These are phyloP conservation scores for Gonapodya prolifera DNA, from an alignment of 192 early-diverging fungal species.

Conservation along the genomic window DNA sequence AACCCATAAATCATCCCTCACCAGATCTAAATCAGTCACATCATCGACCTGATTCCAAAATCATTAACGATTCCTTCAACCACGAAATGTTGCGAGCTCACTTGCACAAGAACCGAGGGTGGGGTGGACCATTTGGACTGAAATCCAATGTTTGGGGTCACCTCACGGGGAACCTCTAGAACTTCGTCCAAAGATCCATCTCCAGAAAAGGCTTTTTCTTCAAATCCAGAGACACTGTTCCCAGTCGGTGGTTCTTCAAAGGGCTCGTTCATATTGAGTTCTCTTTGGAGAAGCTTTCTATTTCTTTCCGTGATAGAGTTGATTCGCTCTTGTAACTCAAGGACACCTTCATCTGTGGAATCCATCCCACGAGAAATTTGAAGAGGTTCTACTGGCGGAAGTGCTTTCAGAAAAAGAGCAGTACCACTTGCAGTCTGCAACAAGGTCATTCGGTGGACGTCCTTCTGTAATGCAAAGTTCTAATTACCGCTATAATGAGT, in stretches of 20 bases:
- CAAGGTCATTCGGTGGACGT: slow-evolving; percentile 33
- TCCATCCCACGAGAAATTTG: slow-evolving; percentile 61
- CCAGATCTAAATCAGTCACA: slow-evolving; percentile 61
- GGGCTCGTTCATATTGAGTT: too few relatives aligned
- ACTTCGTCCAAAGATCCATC: neutral
- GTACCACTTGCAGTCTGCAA: slow-evolving; percentile 57
- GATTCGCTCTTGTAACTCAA: slow-evolving; percentile 57
- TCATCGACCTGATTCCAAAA: slow-evolving; percentile 60
- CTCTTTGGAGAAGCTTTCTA: slow-evolving; percentile 39
- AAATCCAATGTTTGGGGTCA: slow-evolving; percentile 2
- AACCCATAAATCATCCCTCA: neutral
- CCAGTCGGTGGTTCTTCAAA: too few relatives aligned
- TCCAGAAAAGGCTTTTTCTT: neutral
- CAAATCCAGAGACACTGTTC: neutral
- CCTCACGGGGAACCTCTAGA: neutral
- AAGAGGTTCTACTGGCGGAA: slow-evolving; percentile 55
- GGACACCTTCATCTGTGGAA: slow-evolving; percentile 59
- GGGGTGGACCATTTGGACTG: neutral
- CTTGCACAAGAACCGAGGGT: neutral
- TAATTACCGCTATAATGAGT: slow-evolving; percentile 19
- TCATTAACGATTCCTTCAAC: neutral
- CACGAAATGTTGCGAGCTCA: neutral
- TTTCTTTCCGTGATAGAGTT: slow-evolving; percentile 53
- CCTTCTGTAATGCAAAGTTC: too few relatives aligned
- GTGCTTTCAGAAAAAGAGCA: slow-evolving; percentile 50